A percentile compares a stretch with the other conserved stretches of the same genome.
Evolutionary conservation across 441 rosid genomes (phyloP).

Genomic region (Brassica hybrid): DNA sequence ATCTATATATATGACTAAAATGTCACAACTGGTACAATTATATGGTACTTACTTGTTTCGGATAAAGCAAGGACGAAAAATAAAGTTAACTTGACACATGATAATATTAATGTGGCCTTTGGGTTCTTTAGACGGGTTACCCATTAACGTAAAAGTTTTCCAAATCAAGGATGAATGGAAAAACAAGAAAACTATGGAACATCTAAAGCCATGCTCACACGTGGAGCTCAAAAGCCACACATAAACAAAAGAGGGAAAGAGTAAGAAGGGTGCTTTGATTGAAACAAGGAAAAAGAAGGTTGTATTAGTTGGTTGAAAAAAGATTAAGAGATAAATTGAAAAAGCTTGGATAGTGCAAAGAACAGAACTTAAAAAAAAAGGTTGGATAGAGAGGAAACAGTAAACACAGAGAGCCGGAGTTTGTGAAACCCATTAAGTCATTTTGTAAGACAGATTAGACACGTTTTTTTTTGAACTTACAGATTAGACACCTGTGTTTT

Average conservation of each 20-base stretch:
- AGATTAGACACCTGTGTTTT: slow-evolving; percentile 23
- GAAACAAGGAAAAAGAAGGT: neutral
- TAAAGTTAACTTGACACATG: no score
- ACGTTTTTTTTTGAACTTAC: slow-evolving; percentile 16
- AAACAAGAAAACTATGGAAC: neutral
- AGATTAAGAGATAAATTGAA: neutral
- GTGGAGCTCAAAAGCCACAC: slow-evolving; percentile 19
- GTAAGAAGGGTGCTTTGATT: neutral
- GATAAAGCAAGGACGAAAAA: slow-evolving; percentile 2
- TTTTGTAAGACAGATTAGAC: slow-evolving; percentile 1
- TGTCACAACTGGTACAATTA: slow-evolving; percentile 35
- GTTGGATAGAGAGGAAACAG: slow-evolving; percentile 30
- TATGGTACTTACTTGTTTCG: slow-evolving; percentile 20
- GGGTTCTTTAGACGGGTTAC: neutral
- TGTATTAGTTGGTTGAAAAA: neutral
- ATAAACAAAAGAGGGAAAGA: slow-evolving; percentile 15
- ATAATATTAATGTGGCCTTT: slow-evolving; percentile 12
- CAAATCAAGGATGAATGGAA: slow-evolving; percentile 19
- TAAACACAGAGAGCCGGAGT: slow-evolving; percentile 21
- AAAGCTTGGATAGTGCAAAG: neutral
- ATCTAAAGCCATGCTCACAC: slow-evolving; percentile 7
- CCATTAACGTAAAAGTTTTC: slow-evolving; percentile 25
- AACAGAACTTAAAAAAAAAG: no score
- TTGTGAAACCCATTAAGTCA: slow-evolving; percentile 31
- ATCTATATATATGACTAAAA: neutral